Conservation (phyloP, 352 stramenopile genomes). For the Pythium insidiosum region DNA sequence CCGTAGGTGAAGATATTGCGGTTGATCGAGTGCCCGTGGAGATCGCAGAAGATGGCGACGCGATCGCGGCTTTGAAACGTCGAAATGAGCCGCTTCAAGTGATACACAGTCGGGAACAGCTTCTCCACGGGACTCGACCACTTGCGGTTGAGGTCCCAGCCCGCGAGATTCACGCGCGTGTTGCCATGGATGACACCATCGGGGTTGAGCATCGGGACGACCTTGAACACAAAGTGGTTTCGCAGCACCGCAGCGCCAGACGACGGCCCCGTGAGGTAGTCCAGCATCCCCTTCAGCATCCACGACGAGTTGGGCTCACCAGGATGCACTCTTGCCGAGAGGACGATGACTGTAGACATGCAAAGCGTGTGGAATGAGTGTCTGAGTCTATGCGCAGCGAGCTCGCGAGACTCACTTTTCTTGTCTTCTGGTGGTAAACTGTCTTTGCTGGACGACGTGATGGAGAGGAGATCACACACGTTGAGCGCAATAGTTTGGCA, state of each 20-base stretch:
- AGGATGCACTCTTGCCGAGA: constrained; percentile 84
- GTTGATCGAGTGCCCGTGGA: constrained; percentile 78
- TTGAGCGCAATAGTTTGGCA: constrained; percentile 84
- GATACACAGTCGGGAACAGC: constrained; percentile 71
- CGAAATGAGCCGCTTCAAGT: constrained; percentile 67
- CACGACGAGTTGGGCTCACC: constrained; percentile 86
- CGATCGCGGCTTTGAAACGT: constrained; percentile 46
- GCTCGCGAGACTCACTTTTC: constrained; percentile 20
- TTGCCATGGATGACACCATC: constrained; percentile 92
- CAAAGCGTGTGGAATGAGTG: no score
- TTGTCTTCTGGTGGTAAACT: constrained; percentile 34
- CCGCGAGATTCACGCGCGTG: constrained; percentile 81
- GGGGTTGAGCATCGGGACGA: constrained; percentile 91
- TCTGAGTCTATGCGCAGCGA: no score
- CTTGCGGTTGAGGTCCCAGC: constrained; percentile 78
- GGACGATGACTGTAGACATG: constrained; percentile 60
- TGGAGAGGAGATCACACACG: constrained; percentile 82
- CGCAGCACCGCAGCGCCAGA: constrained; percentile 59
- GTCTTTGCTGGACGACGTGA: constrained; percentile 57
- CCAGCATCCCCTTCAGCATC: constrained; percentile 92
- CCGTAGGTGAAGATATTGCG: constrained; percentile 85
- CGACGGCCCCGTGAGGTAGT: constrained; percentile 74
- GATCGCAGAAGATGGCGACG: constrained; percentile 77
- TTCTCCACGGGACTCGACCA: constrained; percentile 72
- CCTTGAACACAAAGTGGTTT: constrained; percentile 81